Base-by-base conservation (phyloP, 306 rosid species). In the Parietaria judaica region DNA sequence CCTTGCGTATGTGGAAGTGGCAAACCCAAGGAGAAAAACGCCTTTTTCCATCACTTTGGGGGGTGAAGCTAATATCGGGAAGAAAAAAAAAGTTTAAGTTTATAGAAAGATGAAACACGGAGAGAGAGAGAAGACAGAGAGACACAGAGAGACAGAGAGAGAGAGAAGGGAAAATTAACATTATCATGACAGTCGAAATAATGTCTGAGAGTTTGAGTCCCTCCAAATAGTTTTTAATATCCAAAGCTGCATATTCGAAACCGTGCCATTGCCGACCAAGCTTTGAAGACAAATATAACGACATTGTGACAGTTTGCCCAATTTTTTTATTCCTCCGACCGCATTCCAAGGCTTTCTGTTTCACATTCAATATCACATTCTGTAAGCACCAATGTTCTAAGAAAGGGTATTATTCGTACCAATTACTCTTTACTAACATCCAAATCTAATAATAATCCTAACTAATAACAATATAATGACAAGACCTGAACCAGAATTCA, bases 21-120 rank as follows among this genome's bases (percentile, higher is more conserved):
- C 88, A 82, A 65, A 86, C 84, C 95, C 99, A 94, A 57, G 97
- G 95, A 70, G 94, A 80, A 69, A 70, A 61, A 65, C 70, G 69
- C 48, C 17, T 76, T 44, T 65, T 78, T 39, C 59, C 60, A 50
- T 75, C 45, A 38, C 70, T 73, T 71, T 71, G 79, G 14, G 85
- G 80, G 54, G 86, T 74, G 79, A 66, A 88, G 66, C 83, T 81
- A 52, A 69, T 44, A 52, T 11, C 68, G 64, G 41, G 51, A 69
- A 36, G 23, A 59, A 3, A 38, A 44, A 61, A 54, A n/a, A 63
- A 38, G 34, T 12, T 5, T 13, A 56, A 64, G 9, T 11, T n/a
- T n/a, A 34, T 8, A 13, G 4, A 16, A 53, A 53, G 15, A 58
- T 11, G 55, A 11, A 49, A 37, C 11, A 54, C 12, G 8, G 46